phyloP scores from a whole-genome alignment of 1,139 yeast species.

The Taphrina pruni region DNA sequence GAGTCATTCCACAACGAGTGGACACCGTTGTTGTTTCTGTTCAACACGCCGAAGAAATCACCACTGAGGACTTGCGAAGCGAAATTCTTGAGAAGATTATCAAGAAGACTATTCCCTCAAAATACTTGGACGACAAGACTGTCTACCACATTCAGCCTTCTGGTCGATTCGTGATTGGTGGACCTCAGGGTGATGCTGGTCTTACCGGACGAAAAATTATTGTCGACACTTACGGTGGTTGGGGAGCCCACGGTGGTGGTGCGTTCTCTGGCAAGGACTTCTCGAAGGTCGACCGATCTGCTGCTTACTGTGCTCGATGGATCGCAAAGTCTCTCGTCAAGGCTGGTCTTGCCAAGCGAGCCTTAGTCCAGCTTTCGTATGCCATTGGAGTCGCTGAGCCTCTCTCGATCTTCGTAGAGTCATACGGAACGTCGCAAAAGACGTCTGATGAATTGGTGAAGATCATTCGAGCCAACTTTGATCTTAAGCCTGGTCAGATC shows the following conservation, averaged over 20 bases:
- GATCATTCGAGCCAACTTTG: constrained; percentile 91
- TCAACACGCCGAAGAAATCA: constrained; percentile 94
- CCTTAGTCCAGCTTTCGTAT: constrained; percentile 95
- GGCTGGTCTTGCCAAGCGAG: constrained; percentile 96
- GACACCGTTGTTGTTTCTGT: constrained; percentile 97
- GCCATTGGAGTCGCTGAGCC: constrained; percentile 99
- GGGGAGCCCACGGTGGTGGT: constrained; percentile 99
- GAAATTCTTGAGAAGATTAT: constrained; percentile 79
- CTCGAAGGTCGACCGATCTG: constrained; percentile 99
- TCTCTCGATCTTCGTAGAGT: constrained; percentile 93
- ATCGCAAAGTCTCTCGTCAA: constrained; percentile 96
- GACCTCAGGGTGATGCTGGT: constrained; percentile 99
- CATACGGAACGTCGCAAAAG: constrained; percentile 95
- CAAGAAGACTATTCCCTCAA: constrained; percentile 89
- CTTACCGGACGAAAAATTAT: constrained; percentile 99
- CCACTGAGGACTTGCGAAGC: constrained; percentile 87
- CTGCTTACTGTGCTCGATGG: constrained; percentile 99
- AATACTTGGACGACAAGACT: constrained; percentile 91
- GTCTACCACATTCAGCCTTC: constrained; percentile 98
- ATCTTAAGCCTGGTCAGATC: constrained; percentile 98
- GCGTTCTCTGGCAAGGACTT: constrained; percentile 99
- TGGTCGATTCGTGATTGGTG: constrained; percentile 99
- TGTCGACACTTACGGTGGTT: constrained; percentile 99
- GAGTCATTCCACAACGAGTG: constrained; percentile 92
- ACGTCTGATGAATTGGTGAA: constrained; percentile 86